Base-by-base conservation (phyloP, 2,329 filamentous ascomycete species). In the Fusarium solani-melongenae region DNA sequence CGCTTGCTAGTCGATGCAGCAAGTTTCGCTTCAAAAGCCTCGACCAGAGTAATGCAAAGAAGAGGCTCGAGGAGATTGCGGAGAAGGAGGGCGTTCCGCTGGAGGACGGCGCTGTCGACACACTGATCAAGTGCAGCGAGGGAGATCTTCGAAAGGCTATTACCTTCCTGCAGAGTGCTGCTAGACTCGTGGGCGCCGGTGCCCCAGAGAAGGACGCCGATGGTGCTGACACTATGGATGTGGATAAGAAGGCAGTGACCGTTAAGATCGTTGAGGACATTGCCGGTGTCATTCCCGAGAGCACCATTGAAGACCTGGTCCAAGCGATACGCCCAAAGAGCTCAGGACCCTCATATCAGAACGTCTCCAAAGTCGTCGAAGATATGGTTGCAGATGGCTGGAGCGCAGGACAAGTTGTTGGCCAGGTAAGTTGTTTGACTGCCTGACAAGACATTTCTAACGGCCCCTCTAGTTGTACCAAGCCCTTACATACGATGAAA, bases 11-110 rank as follows among this genome's bases (percentile, higher is more conserved):
- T 81, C 90, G 96, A 77, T 99, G 96, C 85, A 95, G 92, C 83
- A 99, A 99, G 84, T 99, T 99, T 82, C 89, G 96, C 34, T 99
- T 99, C 89, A 99, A 99, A 90, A 94, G 93, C 73, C 85, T 99
- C 72, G 96, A 98, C 81, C 93, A 95, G 78, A 90, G 90, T 9
- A 97, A 97, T 79, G 94, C 96, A 9, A 92, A 91, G 77, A 90
- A 88, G 79, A 87, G 97, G 63, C 84, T 99, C 14, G 90, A 93
- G 77, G 90, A 95, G 62, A 99, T 99, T 83, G 95, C 96, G 1
- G 84, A 86, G 62, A 87, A 91, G 51, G 96, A 99, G 82, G 90
- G 91, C 1, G 92, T 99, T 6, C 84, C 82, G 44, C 83, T 98
- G 34, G 94, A 94, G 70, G 87, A 92, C 11, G 95, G 94, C 0